These are phyloP conservation scores for Stevia rebaudiana DNA, from an alignment of 140 eudicot genomes.

Conservation along the genomic window DNA sequence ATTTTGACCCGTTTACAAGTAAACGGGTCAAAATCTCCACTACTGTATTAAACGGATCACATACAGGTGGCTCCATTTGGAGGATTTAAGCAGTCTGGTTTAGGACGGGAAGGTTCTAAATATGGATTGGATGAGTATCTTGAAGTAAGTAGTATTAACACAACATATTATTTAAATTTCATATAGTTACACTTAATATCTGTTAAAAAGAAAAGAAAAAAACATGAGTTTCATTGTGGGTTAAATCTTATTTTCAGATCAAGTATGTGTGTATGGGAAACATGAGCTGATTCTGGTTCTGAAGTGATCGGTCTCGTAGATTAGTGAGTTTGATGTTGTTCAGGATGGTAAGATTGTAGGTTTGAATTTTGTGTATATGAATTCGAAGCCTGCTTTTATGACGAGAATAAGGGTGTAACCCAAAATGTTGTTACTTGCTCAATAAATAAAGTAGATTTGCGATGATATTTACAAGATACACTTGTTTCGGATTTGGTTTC, in stretches of 20 bases:
- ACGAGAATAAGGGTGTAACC: neutral
- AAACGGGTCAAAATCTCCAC: too few relatives aligned
- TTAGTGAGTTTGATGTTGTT: neutral
- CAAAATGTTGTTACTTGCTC: neutral
- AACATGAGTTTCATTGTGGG: conserved; percentile 1
- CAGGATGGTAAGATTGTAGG: neutral
- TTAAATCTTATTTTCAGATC: conserved; percentile 21
- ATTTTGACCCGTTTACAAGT: neutral
- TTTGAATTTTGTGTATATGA: neutral
- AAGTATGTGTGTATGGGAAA: conserved; percentile 42
- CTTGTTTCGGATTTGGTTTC: too few relatives aligned
- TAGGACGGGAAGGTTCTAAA: conserved; percentile 94
- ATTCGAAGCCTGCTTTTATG: neutral
- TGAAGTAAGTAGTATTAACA: conserved; percentile 49
- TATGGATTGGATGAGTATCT: conserved; percentile 85
- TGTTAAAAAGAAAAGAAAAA: too few relatives aligned
- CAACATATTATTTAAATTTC: neutral
- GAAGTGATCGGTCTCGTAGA: neutral
- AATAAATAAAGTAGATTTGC: neutral
- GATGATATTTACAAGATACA: too few relatives aligned
- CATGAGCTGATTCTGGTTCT: conserved; percentile 22
- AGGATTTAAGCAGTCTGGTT: conserved; percentile 86
- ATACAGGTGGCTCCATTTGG: conserved; percentile 91
- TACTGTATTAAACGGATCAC: too few relatives aligned
- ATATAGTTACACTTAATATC: neutral